A percentile compares a stretch with the other conserved stretches of the same genome.
Evolutionary conservation across 176 grass and related monocot genomes (phyloP).

Genomic region (Carex cristatella): DNA sequence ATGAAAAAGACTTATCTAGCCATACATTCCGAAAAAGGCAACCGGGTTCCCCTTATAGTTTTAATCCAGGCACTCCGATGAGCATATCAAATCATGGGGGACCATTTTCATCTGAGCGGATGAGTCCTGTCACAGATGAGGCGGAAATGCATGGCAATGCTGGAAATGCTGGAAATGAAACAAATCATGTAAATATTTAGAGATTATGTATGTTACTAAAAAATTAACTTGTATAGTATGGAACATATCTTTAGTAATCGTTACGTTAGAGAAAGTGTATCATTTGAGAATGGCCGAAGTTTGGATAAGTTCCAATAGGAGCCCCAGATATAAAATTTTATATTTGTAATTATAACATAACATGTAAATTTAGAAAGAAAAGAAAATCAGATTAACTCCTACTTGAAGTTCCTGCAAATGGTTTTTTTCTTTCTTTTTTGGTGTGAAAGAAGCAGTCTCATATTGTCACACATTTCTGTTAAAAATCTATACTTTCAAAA

Average conservation of each 20-base stretch:
- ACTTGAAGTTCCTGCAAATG: no score
- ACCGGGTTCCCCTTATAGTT: neutral
- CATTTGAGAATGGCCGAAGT: neutral
- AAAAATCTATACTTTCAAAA: no score
- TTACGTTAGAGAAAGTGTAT: neutral
- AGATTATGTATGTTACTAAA: neutral
- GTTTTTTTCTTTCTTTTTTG: neutral
- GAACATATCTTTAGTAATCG: neutral
- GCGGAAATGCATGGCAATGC: neutral
- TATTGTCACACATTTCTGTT: no score
- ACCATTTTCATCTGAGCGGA: neutral
- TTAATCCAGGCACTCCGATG: neutral
- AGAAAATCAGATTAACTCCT: no score
- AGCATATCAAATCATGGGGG: conserved; percentile 18
- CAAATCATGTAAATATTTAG: neutral
- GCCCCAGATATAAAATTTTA: neutral
- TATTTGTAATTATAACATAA: neutral
- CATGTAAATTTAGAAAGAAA: no score
- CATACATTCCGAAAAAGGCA: conserved; percentile 9
- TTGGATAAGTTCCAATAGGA: neutral
- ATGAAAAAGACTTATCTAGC: conserved; percentile 10
- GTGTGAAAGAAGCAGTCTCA: no score
- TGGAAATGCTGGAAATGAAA: neutral
- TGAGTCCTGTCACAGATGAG: neutral
- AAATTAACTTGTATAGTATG: neutral